Percentiles rank a stretch among this genome's conserved stretches.
These are phyloP conservation scores for Scalesia atractyloides DNA, from an alignment of 129 eudicot species.

Conservation along the genomic window DNA sequence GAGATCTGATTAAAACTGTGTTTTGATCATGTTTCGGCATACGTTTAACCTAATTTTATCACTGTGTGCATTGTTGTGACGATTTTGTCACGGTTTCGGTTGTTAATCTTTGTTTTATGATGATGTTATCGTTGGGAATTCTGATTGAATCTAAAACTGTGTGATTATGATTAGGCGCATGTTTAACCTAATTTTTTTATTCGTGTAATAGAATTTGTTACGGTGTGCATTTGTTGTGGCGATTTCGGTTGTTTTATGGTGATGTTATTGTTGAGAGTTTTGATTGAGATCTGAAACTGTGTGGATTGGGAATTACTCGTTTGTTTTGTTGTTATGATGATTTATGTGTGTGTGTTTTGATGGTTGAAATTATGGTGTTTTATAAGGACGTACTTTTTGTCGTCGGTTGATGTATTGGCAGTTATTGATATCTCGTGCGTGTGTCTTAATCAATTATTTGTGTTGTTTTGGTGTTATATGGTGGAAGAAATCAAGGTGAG, in stretches of 20 bases:
- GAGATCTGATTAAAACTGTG: too few relatives aligned
- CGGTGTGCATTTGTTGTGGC: too few relatives aligned
- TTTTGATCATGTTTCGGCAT: too few relatives aligned
- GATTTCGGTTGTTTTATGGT: too few relatives aligned
- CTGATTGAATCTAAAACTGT: neutral
- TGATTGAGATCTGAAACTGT: too few relatives aligned
- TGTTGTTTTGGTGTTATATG: conserved; percentile 11
- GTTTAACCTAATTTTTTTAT: too few relatives aligned
- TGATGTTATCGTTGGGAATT: neutral
- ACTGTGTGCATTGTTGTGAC: conserved; percentile 24
- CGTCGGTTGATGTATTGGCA: conserved; percentile 32
- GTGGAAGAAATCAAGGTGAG: conserved; percentile 15
- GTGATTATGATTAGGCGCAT: too few relatives aligned
- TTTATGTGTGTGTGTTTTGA: neutral
- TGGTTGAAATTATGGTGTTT: neutral
- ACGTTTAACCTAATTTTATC: too few relatives aligned
- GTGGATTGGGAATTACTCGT: too few relatives aligned
- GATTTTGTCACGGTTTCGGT: neutral
- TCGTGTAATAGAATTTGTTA: too few relatives aligned
- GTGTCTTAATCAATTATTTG: conserved; percentile 4
- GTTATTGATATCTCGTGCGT: conserved; percentile 23
- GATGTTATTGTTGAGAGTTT: too few relatives aligned
- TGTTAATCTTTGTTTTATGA: neutral
- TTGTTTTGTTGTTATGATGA: too few relatives aligned
- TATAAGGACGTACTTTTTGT: conserved; percentile 30